A percentile compares a stretch with the other conserved stretches of the same genome.
These are phyloP conservation scores for Ciborinia camelliae DNA, from an alignment of 2,329 filamentous ascomycete genomes.

Conservation along the genomic window DNA sequence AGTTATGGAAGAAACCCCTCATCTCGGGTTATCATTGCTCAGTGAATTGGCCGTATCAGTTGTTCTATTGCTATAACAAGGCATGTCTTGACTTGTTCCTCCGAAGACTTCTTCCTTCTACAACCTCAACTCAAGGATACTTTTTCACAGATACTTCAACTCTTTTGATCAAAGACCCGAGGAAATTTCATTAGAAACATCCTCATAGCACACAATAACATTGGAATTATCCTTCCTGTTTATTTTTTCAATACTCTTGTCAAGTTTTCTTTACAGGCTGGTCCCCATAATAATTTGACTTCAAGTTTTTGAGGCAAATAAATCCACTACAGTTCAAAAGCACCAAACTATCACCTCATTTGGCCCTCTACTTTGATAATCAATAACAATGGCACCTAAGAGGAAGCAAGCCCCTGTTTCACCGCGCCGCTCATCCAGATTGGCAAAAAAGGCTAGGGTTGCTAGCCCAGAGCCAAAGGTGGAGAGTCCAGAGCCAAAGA, in stretches of 20 bases:
- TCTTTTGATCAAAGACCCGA: no score
- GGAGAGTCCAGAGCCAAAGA: background rate
- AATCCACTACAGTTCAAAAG: no score
- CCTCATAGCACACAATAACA: no score
- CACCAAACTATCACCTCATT: background rate
- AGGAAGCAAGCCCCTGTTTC: background rate
- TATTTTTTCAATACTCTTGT: background rate
- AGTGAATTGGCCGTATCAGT: background rate
- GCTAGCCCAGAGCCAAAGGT: no score
- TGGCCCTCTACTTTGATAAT: background rate
- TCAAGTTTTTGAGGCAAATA: no score
- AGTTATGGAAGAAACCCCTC: accelerated
- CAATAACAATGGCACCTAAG: background rate
- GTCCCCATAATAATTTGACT: no score
- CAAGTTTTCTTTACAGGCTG: no score
- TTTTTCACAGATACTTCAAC: background rate
- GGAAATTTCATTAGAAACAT: background rate
- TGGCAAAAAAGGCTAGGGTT: background rate
- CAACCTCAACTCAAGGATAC: background rate
- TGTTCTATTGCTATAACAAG: background rate
- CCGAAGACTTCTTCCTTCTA: background rate
- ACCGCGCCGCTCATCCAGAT: background rate
- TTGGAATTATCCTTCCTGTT: background rate
- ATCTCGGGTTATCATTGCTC: no score
- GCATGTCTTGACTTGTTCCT: no score